phyloP scores from a whole-genome alignment of 495 filamentous ascomycete genomes.

The Podospora appendiculata region DNA sequence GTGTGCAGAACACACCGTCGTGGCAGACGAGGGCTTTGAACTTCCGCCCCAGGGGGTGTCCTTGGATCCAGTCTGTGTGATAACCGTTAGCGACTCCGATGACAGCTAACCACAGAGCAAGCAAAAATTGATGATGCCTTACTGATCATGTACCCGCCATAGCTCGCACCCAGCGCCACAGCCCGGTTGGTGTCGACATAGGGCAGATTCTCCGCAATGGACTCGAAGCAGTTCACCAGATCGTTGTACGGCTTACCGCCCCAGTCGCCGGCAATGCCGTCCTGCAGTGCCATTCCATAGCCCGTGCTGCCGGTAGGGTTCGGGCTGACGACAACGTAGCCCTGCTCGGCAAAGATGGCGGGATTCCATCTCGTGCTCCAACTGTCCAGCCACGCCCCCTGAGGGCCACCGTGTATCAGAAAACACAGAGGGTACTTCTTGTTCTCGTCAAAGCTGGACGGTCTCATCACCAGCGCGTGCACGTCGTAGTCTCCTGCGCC shows the following conservation, averaged over 20 bases:
- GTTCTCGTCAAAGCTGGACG: constrained; percentile 62
- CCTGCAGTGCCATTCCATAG: constrained; percentile 72
- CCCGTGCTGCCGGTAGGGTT: constrained; percentile 85
- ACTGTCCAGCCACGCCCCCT: constrained; percentile 73
- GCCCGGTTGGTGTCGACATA: constrained; percentile 73
- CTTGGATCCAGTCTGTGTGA: constrained; percentile 59
- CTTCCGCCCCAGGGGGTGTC: constrained; percentile 60
- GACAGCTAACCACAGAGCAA: background rate
- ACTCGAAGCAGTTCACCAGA: constrained; percentile 70
- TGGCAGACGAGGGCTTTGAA: constrained; percentile 90
- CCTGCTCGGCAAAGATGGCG: constrained; percentile 84
- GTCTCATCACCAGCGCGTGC: constrained; percentile 78
- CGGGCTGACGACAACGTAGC: constrained; percentile 79
- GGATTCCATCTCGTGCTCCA: constrained; percentile 93
- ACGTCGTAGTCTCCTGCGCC: constrained; percentile 45
- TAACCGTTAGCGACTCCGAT: background rate
- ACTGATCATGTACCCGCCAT: constrained; percentile 84
- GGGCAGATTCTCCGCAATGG: constrained; percentile 59
- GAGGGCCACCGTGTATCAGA: constrained; percentile 83
- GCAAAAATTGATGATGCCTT: constrained; percentile 4
- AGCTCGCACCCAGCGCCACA: constrained; percentile 76
- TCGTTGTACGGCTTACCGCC: constrained; percentile 74
- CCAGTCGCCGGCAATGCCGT: constrained; percentile 72
- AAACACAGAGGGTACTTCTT: constrained; percentile 78
- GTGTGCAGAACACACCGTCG: constrained; percentile 80